phyloP scores from a whole-genome alignment of 108 stramenopile species.

The Skeletonema marinoi region DNA sequence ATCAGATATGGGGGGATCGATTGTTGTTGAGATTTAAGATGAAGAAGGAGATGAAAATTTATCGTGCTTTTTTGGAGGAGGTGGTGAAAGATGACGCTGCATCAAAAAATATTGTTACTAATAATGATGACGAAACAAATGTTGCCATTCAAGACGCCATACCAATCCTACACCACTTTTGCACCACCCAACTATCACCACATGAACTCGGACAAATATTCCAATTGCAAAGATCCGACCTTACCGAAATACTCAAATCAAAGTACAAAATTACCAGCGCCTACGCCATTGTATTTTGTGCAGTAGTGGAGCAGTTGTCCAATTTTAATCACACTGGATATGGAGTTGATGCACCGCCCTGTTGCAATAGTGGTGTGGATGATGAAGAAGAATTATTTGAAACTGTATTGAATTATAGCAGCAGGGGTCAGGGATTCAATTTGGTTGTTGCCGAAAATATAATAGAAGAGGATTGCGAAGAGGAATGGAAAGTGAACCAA shows the following conservation, averaged over 20 bases:
- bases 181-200: constrained; percentile 29
- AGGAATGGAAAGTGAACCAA: constrained; percentile 34
- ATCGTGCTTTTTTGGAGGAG: constrained; percentile 64
- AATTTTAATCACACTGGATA: constrained; percentile 78
- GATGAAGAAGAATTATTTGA: constrained; percentile 68
- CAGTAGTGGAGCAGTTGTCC: constrained; percentile 81
- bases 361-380: constrained; percentile 15
- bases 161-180: constrained; percentile 48
- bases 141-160: constrained; percentile 17
- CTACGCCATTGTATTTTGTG: constrained; percentile 71
- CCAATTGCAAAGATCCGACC: constrained; percentile 70
- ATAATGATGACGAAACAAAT: constrained; percentile 12
- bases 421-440: constrained; percentile 68
- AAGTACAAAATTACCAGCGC: constrained; percentile 76
- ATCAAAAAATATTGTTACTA: background rate
- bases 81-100: background rate
- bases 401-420: constrained; percentile 55
- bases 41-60: constrained; percentile 76
- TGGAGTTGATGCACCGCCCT: constrained; percentile 63
- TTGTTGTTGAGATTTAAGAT: constrained; percentile 74
- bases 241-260: constrained; percentile 61
- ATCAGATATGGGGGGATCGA: constrained; percentile 86
- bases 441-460: constrained; percentile 33
- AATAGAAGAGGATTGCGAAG: constrained; percentile 11
- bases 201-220: constrained; percentile 46